These are phyloP conservation scores for Xylaria hypoxylon DNA, from an alignment of 2,329 filamentous ascomycete species.

Conservation along the genomic window DNA sequence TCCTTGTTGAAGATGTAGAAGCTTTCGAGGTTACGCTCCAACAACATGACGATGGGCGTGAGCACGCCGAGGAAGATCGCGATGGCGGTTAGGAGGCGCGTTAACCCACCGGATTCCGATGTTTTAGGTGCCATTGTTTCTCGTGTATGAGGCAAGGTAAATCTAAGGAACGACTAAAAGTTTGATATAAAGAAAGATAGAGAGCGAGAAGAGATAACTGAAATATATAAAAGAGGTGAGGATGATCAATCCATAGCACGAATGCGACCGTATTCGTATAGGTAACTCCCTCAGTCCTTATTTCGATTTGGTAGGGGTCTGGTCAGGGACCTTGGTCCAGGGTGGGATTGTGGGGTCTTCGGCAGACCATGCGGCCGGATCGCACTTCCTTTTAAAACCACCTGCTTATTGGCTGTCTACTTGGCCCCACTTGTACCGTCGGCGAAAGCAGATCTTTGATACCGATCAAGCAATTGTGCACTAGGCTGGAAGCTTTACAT, in stretches of 20 bases:
- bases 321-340: constrained; percentile 24
- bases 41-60: constrained; percentile 63
- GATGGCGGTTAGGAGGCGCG: constrained; percentile 61
- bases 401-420: constrained; percentile 9
- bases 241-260: neutral
- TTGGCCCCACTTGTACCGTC: constrained; percentile 16
- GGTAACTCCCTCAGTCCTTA: no score
- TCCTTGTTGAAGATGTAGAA: constrained; percentile 82
- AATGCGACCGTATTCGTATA: constrained; percentile 23
- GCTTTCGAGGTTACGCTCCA: constrained; percentile 68
- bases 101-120: constrained; percentile 39
- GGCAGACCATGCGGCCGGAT: constrained; percentile 38
- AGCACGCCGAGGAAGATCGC: constrained; percentile 67
- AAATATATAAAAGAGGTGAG: constrained; percentile 3
- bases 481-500: constrained; percentile 33
- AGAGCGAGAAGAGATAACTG: neutral
- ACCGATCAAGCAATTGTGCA: constrained; percentile 11
- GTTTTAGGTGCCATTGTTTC: constrained; percentile 29
- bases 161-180: constrained; percentile 22
- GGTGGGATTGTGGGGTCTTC: constrained; percentile 25
- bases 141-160: neutral
- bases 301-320: neutral
- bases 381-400: constrained; percentile 16
- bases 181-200: neutral
- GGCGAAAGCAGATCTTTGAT: constrained; percentile 5